Base-by-base conservation (phyloP, 441 rosid species). In the Flueggea neowawraea region DNA sequence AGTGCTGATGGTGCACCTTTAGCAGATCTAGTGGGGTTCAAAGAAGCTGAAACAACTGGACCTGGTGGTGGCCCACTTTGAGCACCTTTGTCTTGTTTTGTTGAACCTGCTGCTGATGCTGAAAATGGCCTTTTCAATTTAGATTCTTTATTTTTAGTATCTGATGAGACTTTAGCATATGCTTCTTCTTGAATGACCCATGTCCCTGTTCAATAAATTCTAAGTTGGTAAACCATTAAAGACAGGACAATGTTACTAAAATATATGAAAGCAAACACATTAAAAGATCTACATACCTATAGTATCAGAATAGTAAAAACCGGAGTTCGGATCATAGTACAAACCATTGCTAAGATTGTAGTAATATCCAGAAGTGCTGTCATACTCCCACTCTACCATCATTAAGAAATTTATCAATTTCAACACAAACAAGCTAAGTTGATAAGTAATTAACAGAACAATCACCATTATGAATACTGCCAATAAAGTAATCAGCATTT, bases 161-260 rank as follows among this genome's bases (percentile, higher is more conserved):
- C 73, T 55, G 85, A 80, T 15, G 82, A 78, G 54, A 50, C 67
- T 44, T 73, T 74, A 45, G 92, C 75, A 52, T 90, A 85, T 16
- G 98, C 98, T 80, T 87, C 97, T 55, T 87, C 86, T 66, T 76
- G 86, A 6, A 89, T 74, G 72, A 90, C 96, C 97, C 96, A 88
- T 70, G 80, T 85, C 54, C 98, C 98, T 93, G 89, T 75, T 65
- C 59, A 84, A 82, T 39, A 60, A 54, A 31, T 28, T 65, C 69
- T 41, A 69, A 60, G 78, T 68, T 65, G 64, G 71, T 51, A 68
- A 22, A 10, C 57, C 65, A 66, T 49, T 45, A 50, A n/a, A 52
- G 60, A 61, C 4, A 22, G 28, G 28, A 22, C 28, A 22, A 22
- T 22, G 28, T 22, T 2, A 22, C 28, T 22, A 22, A 22, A 22